Evolutionary conservation across 345 rosid species (phyloP).

Genomic region (Ceriops zippeliana): DNA sequence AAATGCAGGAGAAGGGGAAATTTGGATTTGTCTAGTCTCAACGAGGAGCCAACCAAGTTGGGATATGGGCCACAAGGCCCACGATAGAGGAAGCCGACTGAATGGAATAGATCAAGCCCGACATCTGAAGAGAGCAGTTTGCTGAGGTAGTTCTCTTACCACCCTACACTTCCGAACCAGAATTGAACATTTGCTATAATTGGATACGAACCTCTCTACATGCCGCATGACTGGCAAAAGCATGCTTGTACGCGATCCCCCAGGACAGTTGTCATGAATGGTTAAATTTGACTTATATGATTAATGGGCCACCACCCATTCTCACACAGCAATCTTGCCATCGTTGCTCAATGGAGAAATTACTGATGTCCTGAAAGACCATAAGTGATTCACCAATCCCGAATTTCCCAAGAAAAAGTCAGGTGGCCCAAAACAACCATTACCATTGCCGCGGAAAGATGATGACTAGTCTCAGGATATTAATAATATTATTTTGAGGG

Average conservation of each 20-base stretch:
- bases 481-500: no score
- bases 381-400: neutral
- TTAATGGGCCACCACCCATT: neutral
- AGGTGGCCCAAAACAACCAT: neutral
- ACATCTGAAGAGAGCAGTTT: neutral
- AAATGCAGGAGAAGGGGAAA: neutral
- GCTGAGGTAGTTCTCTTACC: neutral
- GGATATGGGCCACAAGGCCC: conserved; percentile 28
- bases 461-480: neutral
- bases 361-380: neutral
- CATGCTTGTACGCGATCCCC: neutral
- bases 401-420: neutral
- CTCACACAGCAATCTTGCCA: no score
- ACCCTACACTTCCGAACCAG: conserved; percentile 10
- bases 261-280: neutral
- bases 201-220: no score
- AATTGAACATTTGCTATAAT: neutral
- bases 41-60: conserved; percentile 19
- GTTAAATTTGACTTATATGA: neutral
- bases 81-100: neutral
- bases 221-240: neutral
- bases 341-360: no score
- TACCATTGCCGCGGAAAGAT: neutral
- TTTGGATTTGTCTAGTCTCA: neutral
- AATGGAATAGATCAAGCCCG: conserved; percentile 8